phyloP scores from a whole-genome alignment of 176 grass and related monocot species.

The Luzula sylvatica region DNA sequence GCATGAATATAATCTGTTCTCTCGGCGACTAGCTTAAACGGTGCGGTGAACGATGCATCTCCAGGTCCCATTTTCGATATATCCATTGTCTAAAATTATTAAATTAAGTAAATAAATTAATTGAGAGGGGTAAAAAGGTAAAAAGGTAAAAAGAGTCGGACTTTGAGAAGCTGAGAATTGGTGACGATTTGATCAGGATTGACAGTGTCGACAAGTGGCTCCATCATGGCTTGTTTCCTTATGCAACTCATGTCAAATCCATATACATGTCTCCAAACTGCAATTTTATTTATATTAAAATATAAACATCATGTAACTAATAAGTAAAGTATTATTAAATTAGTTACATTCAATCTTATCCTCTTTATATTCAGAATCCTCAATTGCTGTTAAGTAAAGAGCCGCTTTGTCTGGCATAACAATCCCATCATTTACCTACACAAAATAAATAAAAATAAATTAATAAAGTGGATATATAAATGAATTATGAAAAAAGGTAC shows the following conservation, averaged over 20 bases:
- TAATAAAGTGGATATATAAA: too few species aligned
- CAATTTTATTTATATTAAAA: slow-evolving; percentile 5
- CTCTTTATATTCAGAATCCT: slow-evolving; percentile 95
- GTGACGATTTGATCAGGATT: slow-evolving; percentile 90
- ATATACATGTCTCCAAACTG: slow-evolving; percentile 95
- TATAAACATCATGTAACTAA: neutral
- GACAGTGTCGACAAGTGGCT: slow-evolving; percentile 89
- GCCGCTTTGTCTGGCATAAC: slow-evolving; percentile 84
- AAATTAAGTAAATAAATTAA: too few species aligned
- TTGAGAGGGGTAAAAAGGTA: too few species aligned
- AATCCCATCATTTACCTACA: slow-evolving; percentile 54
- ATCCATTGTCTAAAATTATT: slow-evolving; percentile 73
- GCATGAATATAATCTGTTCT: slow-evolving; percentile 91
- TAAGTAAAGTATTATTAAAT: neutral
- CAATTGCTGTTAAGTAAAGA: slow-evolving; percentile 81
- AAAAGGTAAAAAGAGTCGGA: too few species aligned
- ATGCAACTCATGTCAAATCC: slow-evolving; percentile 99
- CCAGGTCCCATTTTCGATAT: slow-evolving; percentile 92
- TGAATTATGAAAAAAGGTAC: slow-evolving; percentile 6
- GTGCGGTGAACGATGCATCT: slow-evolving; percentile 71
- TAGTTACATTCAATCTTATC: slow-evolving; percentile 97
- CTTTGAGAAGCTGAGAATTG: slow-evolving; percentile 75
- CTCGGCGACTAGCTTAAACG: slow-evolving; percentile 84
- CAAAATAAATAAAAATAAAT: slow-evolving; percentile 7
- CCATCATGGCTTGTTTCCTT: slow-evolving; percentile 89